Base-by-base conservation (phyloP, 805 yeast species). In the Wickerhamomyces rabaulensis region DNA sequence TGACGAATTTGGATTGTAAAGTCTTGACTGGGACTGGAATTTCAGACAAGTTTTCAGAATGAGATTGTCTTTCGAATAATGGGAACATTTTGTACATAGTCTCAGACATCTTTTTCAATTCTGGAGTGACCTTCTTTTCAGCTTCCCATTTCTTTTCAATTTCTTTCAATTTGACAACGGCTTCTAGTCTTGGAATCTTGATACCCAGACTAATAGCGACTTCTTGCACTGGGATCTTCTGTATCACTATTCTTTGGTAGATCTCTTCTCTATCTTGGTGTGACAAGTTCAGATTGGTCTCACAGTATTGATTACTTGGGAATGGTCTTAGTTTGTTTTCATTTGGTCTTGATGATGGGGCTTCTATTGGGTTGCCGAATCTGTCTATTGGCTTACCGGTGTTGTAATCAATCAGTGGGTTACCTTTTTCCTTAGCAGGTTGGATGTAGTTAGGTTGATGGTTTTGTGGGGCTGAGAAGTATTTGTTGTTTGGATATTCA, bases 11-110 rank as follows among this genome's bases (percentile, higher is more conserved):
- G 53, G 95, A 88, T 52, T 80, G 81, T 52, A 84, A 72, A 3
- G 96, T 86, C 67, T 84, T 87, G 53, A 80, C 77, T 27, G 96
- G 96, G 43, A 87, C 81, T 29, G 97, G 97, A 71, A 91, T 87
- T 72, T 92, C 97, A n/a, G 96, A 86, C 61, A 90, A 73, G 62
- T 89, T 87, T 61, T 91, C 96, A 9, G 81, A 61, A 39, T 55
- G 73, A 57, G 54, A 54, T 47, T 69, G 65, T 45, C 76, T 67
- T 41, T 73, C 67, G 60, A 76, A 84, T 39, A 87, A 65, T 41
- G 97, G 97, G 70, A 92, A 87, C 87, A 90, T 82, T 46, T 78
- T 77, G 63, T 82, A 80, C 81, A 94, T 74, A 16, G 80, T 71
- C 7, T 66, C 60, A 6, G 85, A 68, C 78, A 86, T 80, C 52